phyloP scores from a whole-genome alignment of 306 rosid species.

The Castanopsis chinensis region DNA sequence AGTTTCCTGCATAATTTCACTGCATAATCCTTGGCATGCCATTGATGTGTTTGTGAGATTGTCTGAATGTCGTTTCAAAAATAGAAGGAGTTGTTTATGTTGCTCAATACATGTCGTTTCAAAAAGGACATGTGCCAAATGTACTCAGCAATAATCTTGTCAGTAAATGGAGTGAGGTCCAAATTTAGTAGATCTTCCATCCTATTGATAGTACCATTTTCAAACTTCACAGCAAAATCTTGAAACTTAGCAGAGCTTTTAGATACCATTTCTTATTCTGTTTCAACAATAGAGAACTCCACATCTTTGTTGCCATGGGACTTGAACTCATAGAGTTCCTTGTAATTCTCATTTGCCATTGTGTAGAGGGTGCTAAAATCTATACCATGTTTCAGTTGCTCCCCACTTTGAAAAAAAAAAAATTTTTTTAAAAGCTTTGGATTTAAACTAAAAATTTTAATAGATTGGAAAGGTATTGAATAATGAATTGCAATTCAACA shows the following conservation, averaged over 20 bases:
- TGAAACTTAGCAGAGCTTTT: conserved; percentile 54
- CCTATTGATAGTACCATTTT: conserved; percentile 68
- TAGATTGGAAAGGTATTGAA: neutral
- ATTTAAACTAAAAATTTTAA: neutral
- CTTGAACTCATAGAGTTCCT: conserved; percentile 45
- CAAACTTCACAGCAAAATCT: conserved; percentile 61
- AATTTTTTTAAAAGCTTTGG: neutral
- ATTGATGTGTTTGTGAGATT: no score
- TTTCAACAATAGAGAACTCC: conserved; percentile 67
- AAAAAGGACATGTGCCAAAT: conserved; percentile 60
- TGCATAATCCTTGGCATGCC: no score
- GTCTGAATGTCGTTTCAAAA: no score
- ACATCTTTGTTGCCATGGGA: conserved; percentile 66
- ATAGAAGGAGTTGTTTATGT: no score
- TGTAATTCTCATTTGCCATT: conserved; percentile 75
- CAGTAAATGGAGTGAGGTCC: conserved; percentile 77
- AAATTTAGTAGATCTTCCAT: conserved; percentile 70
- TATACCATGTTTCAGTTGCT: conserved; percentile 76
- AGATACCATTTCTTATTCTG: conserved; percentile 58
- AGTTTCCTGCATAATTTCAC: no score
- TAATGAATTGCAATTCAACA: neutral
- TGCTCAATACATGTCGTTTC: no score
- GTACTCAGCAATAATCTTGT: conserved; percentile 93
- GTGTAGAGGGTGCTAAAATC: conserved; percentile 91
- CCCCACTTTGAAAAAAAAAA: conserved; percentile 6